Evolutionary conservation across 169 alveolate genomes (phyloP).

Genomic region (Eimeria acervulina): DNA sequence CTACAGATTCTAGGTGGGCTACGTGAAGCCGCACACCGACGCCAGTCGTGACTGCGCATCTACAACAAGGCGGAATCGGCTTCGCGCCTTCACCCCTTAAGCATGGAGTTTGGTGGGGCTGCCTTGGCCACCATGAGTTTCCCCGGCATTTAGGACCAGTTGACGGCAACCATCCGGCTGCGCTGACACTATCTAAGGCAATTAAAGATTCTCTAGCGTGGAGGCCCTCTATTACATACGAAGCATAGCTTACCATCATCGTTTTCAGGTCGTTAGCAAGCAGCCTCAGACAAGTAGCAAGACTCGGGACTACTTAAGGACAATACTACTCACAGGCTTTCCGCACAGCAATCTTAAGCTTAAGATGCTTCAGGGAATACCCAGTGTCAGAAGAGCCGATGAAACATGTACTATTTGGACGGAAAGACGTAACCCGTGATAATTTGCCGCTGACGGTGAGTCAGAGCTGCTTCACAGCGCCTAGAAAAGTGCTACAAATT

Average conservation of each 20-base stretch:
- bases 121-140: not conserved
- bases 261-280: not conserved
- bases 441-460: not conserved
- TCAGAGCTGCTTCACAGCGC: not conserved
- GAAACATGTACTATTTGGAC: not conserved
- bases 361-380: not conserved
- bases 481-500: not conserved
- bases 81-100: not conserved
- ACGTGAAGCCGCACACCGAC: not conserved
- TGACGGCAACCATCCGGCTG: not conserved
- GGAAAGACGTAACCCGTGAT: too few relatives aligned
- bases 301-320: not conserved
- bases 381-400: not conserved
- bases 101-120: not conserved
- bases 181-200: not conserved
- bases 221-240: not conserved
- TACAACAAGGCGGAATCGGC: not conserved
- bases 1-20: not conserved
- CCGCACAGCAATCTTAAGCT: not conserved
- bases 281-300: too few relatives aligned
- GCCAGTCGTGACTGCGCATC: not conserved
- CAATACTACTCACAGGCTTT: constrained; percentile 11
- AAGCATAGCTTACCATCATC: not conserved
- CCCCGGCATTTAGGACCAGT: not conserved
- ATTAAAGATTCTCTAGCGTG: not conserved